Base-by-base conservation (phyloP, 2,329 filamentous ascomycete species). In the Fusarium sacchari region DNA sequence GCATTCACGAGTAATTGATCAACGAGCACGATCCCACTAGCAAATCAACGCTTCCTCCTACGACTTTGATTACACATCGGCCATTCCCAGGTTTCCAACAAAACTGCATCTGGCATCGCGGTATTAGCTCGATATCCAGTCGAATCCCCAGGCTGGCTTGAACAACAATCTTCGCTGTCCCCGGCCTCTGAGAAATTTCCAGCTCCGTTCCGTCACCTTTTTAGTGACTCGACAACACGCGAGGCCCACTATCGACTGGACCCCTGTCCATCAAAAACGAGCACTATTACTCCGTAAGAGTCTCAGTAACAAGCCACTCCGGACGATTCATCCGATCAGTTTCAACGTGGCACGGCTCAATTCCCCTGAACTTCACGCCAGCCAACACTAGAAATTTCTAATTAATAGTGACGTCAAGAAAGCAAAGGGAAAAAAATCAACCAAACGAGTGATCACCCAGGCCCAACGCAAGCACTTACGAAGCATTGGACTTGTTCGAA, bases 291-390 rank as follows among this genome's bases (percentile, higher is more conserved):
- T n/a, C n/a, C n/a, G n/a, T n/a, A 42, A 71, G 44, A 63, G 60
- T 43, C 59, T 52, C 39, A 74, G 55, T 34, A 74, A 42, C 63
- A 75, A 72, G 72, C 72, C 72, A 75, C 72, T 60, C 49, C 56
- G 40, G 72, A 67, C 68, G 60, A 72, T 72, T 60, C 53, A 55
- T 60, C 62, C 55, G 64, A 72, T 42, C 57, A 60, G 40, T 57
- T 57, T 74, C 60, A 64, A 72, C 67, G 72, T 74, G 65, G 72
- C 69, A 73, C 65, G 65, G 65, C 65, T 67, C 59, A 72, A 22
- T 69, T 60, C 58, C 72, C 72, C 55, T 75, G 69, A 60, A 67
- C 55, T 40, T 67, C 32, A 60, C 55, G 34, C 61, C 65, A 69
- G 69, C 71, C 60, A 58, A 71, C 52, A 65, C 58, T 60, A 50